Evolutionary conservation across 1,284 basidiomycete species (phyloP), one percentile per base, ranked within the genome.

Genomic region (Leucoagaricus sp.): DNA sequence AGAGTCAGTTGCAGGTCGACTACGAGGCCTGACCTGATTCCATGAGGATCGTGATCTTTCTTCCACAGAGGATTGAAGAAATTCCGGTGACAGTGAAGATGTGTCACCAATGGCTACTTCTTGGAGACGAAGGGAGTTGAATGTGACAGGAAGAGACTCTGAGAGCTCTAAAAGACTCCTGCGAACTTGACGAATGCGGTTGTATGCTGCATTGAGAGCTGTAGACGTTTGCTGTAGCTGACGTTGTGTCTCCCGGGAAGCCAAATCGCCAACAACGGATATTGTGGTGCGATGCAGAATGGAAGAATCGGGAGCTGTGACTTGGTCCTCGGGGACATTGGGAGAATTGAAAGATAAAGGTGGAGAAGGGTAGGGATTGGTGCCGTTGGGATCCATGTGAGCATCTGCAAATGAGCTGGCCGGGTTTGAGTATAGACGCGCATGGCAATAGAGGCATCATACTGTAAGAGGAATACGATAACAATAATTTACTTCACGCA

Each of bases 181-280:
- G 57, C 81, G 75, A 49, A 83, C 76, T 64, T 79, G 76, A 49
- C 75, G 75, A 60, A 84, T 76, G 34, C 79, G 75, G 61, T 71
- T 74, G 63, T 80, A 80, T 15, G 81, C 81, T 31, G 76, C 75
- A 50, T 82, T 77, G 33, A 85, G 67, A 13, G 77, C 76, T 15
- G 71, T 68, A 44, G 82, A 76, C 21, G 82, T 78, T 55, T 77
- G 72, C 29, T 77, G 75, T 26, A 82, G 67, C 63, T 67, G 76
- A 58, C 69, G 65, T 55, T 74, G 72, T 21, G 72, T 67, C 7
- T 69, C 66, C 50, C 58, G 52, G 49, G 54, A 55, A 49, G 40
- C 54, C 45, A n/a, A n/a, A n/a, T 55, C 54, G 40, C 28, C 26
- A n/a, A 51, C 33, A 17, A 49, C 41, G 49, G 49, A 34, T 17